phyloP scores from a whole-genome alignment of 129 eudicot genomes.

The Scalesia atractyloides region DNA sequence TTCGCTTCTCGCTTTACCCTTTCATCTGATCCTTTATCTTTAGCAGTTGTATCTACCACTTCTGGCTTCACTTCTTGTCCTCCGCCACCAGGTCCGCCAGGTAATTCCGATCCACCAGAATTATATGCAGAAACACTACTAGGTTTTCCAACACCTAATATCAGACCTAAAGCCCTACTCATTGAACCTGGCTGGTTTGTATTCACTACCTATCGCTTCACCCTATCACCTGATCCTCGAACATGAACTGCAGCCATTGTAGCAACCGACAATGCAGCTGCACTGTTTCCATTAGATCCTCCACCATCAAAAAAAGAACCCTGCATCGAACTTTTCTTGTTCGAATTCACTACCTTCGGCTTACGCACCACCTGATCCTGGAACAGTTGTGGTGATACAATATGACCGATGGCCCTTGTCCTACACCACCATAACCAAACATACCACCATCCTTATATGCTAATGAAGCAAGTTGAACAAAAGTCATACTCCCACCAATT shows the following conservation, averaged over 20 bases:
- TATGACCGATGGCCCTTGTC: no score
- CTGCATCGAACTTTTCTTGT: conserved; percentile 20
- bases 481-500: no score
- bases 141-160: not conserved
- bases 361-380: not conserved
- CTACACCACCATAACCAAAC: no score
- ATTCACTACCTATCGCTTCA: not conserved
- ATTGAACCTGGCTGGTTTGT: conserved; percentile 21
- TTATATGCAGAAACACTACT: conserved; percentile 39
- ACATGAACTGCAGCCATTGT: no score
- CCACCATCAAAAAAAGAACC: conserved; percentile 51
- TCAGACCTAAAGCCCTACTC: conserved; percentile 37
- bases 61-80: not conserved
- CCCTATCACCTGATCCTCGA: no score
- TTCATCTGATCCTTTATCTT: no score
- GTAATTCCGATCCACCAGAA: conserved; percentile 32
- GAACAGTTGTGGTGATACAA: no score
- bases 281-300: not conserved
- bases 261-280: no score
- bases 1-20: no score
- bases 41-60: conserved; percentile 31
- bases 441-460: no score
- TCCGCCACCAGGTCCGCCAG: conserved; percentile 50
- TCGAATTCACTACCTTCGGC: conserved; percentile 21
- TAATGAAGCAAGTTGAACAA: no score